These are phyloP conservation scores for Fusarium paranaense DNA, from an alignment of 2,329 filamentous ascomycete genomes.

Conservation along the genomic window DNA sequence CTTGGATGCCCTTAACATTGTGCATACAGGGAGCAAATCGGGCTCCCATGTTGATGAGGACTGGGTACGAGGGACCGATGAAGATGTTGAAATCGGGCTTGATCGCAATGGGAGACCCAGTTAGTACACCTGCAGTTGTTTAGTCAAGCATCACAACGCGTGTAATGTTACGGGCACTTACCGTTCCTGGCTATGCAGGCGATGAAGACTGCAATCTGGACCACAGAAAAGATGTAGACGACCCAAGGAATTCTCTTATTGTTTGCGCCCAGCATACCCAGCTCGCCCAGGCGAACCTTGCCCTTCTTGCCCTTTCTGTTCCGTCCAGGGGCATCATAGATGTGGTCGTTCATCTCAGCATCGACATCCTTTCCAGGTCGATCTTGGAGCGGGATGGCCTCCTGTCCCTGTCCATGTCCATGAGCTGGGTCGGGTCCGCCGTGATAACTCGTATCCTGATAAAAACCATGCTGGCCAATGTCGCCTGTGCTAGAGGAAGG, in stretches of 20 bases:
- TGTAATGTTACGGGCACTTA: conserved; percentile 54
- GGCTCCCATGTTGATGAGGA: conserved; percentile 97
- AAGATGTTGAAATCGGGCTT: conserved; percentile 94
- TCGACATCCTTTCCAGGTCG: conserved; percentile 57
- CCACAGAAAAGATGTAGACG: conserved; percentile 80
- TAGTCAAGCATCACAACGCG: conserved; percentile 12
- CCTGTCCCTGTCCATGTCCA: conserved; percentile 55
- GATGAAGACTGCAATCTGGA: conserved; percentile 89
- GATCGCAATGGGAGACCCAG: conserved; percentile 81
- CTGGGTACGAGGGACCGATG: conserved; percentile 91
- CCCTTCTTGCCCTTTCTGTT: conserved; percentile 52
- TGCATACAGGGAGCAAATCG: conserved; percentile 96
- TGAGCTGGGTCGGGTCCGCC: conserved; percentile 52
- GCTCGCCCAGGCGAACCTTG: conserved; percentile 66
- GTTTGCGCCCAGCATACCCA: conserved; percentile 69
- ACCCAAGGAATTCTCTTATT: conserved; percentile 78
- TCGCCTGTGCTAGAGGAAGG: conserved; percentile 52
- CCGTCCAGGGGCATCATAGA: conserved; percentile 65
- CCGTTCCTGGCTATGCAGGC: conserved; percentile 88
- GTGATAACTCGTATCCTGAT: conserved; percentile 70
- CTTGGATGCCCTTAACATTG: conserved; percentile 75
- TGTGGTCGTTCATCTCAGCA: conserved; percentile 65
- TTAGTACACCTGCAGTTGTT: conserved; percentile 71
- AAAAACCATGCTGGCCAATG: conserved; percentile 52
- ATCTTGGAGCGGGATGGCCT: conserved; percentile 70